These are phyloP conservation scores for Trichoderma koningii DNA, from an alignment of 2,329 filamentous ascomycete genomes.

Conservation along the genomic window DNA sequence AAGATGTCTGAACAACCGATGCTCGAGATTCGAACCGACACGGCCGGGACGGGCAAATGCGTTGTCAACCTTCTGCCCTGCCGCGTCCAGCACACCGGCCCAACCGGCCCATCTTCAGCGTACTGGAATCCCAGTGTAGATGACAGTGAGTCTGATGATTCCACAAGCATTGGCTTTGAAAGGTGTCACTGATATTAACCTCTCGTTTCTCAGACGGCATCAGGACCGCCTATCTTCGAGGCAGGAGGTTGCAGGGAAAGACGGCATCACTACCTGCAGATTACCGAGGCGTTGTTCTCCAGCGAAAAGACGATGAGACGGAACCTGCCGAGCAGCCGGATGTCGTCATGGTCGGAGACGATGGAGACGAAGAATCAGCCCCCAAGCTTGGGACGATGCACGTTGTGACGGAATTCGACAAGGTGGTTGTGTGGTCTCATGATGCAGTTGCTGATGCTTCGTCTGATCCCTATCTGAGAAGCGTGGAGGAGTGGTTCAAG, in stretches of 20 bases:
- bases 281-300: slow-evolving; percentile 66
- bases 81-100: slow-evolving; percentile 76
- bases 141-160: slow-evolving; percentile 12
- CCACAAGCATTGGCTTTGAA: neutral
- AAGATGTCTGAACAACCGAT: slow-evolving; percentile 49
- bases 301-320: slow-evolving; percentile 38
- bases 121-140: slow-evolving; percentile 70
- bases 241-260: slow-evolving; percentile 74
- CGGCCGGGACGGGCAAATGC: slow-evolving; percentile 40
- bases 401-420: slow-evolving; percentile 68
- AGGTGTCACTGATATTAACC: neutral
- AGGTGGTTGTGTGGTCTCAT: slow-evolving; percentile 82
- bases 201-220: slow-evolving; percentile 47
- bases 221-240: slow-evolving; percentile 70
- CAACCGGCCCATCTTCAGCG: slow-evolving; percentile 58
- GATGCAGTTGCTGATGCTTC: slow-evolving; percentile 64
- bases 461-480: slow-evolving; percentile 70
- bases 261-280: slow-evolving; percentile 66
- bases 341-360: slow-evolving; percentile 31
- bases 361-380: slow-evolving; percentile 43
- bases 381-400: slow-evolving; percentile 60
- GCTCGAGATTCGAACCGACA: slow-evolving; percentile 42
- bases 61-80: slow-evolving; percentile 78
- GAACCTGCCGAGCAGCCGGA: slow-evolving; percentile 1
- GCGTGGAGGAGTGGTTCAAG: slow-evolving; percentile 77